A percentile compares a stretch with the other conserved stretches of the same genome.
These are phyloP conservation scores for Penicillium sumatraense DNA, from an alignment of 2,329 filamentous ascomycete genomes.

Conservation along the genomic window DNA sequence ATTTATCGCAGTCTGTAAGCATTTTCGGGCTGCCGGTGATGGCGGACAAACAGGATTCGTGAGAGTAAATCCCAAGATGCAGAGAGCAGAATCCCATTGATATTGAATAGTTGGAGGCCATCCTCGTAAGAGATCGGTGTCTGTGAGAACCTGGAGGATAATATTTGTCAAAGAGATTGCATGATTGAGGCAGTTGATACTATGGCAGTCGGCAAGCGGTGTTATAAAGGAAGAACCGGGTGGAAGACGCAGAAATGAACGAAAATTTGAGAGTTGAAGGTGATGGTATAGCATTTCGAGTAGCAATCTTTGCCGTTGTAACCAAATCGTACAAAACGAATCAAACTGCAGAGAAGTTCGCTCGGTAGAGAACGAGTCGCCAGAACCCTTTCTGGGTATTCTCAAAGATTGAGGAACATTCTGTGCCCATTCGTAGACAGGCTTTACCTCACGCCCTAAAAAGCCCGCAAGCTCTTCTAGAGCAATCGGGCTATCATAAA, in stretches of 20 bases:
- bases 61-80: conserved; percentile 48
- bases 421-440: conserved; percentile 37
- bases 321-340: conserved; percentile 43
- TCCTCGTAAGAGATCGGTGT: conserved; percentile 40
- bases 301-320: conserved; percentile 48
- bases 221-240: conserved; percentile 11
- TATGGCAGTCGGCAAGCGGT: conserved; percentile 32
- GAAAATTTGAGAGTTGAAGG: conserved; percentile 42
- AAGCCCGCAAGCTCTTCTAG: conserved; percentile 38
- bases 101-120: conserved; percentile 49
- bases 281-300: conserved; percentile 51
- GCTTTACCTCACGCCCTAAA: conserved; percentile 31
- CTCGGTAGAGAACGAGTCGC: conserved; percentile 45
- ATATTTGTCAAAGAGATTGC: conserved; percentile 44
- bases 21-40: conserved; percentile 34
- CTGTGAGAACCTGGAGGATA: conserved; percentile 39
- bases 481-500: conserved; percentile 36
- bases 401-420: conserved; percentile 46
- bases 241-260: conserved; percentile 46
- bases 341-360: conserved; percentile 39
- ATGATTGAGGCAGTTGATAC: conserved; percentile 36
- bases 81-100: conserved; percentile 50
- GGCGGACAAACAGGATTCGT: conserved; percentile 39
- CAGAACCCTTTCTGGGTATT: conserved; percentile 37
- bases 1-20: conserved; percentile 39